Conservation (phyloP, 73 alveolate species). For the Paramecium pentaurelia region DNA sequence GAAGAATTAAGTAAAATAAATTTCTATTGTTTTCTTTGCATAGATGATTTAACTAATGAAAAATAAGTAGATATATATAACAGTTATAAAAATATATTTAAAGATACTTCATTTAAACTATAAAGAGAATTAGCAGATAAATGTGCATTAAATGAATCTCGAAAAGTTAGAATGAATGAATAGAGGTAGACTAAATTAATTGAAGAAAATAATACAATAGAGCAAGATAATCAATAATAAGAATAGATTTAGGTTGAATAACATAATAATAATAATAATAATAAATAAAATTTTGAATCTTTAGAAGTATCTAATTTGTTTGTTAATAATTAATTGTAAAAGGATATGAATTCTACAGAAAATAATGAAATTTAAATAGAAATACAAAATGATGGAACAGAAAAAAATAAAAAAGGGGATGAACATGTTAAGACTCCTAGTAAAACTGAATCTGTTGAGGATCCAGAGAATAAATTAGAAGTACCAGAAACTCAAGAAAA, state of each 20-base stretch:
- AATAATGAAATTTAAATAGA: neutral
- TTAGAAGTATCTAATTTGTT: neutral
- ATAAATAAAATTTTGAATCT: neutral
- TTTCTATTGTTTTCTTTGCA: neutral
- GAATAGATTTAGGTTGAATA: neutral
- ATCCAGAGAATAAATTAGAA: neutral
- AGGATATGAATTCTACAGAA: neutral
- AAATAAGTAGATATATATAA: neutral
- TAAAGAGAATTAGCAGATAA: constrained; percentile 6
- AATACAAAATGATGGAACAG: neutral
- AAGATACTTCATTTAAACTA: neutral
- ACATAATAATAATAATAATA: neutral
- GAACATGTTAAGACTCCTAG: constrained; percentile 35
- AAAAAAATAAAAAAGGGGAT: neutral
- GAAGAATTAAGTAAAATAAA: neutral
- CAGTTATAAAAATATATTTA: neutral
- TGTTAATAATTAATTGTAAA: neutral
- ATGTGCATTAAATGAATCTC: neutral
- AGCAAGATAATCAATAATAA: neutral
- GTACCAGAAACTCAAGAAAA: constrained; percentile 18
- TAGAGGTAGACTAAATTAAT: neutral
- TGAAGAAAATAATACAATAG: neutral
- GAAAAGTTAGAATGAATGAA: neutral
- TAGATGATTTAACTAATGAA: neutral
- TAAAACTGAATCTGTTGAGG: constrained; percentile 34